Conservation (phyloP, 345 rosid species). For the sweet orange (Citrus sinensis) region DVS_A1.0 CM039164.1:25933001-25933500, state of each 20-base stretch:
- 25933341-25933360: neutral
- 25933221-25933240: slow-evolving; percentile 13
- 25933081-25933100: too few relatives aligned
- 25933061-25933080: too few relatives aligned
- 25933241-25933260: slow-evolving; percentile 15
- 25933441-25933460: neutral
- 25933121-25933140: neutral
- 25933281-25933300: neutral
- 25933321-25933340: neutral
- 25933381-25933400: neutral
- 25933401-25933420: neutral
- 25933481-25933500: neutral
- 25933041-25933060: too few relatives aligned
- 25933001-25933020: too few relatives aligned
- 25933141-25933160: slow-evolving; percentile 21
- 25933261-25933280: slow-evolving; percentile 2
- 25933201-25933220: slow-evolving; percentile 9
- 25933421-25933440: neutral
- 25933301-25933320: neutral
- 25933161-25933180: slow-evolving; percentile 6
- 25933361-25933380: neutral
- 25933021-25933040: too few relatives aligned
- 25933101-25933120: too few relatives aligned
- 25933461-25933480: neutral
- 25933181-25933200: slow-evolving; percentile 15